Percentiles rank a stretch among this genome's conserved stretches.
These are phyloP conservation scores for Amesomyces nigricolor DNA, from an alignment of 2,329 filamentous ascomycete genomes.

Conservation along the genomic window DNA sequence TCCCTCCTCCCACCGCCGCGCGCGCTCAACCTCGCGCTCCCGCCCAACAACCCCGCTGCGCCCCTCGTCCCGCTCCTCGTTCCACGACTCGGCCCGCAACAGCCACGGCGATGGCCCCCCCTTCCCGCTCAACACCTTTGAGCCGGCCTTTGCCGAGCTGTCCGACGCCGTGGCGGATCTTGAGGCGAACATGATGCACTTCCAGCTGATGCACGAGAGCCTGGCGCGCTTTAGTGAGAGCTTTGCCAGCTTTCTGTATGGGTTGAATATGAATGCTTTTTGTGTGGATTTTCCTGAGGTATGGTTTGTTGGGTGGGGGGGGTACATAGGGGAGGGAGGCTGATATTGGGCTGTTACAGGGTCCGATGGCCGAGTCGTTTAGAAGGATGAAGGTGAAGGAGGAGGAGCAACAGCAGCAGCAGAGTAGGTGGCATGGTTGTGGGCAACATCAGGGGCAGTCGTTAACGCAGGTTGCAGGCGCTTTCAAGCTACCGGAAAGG, in stretches of 20 bases:
- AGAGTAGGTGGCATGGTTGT: constrained; percentile 1
- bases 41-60: constrained; percentile 89
- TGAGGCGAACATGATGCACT: constrained; percentile 95
- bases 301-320: background rate
- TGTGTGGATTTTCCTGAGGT: constrained; percentile 97
- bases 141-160: constrained; percentile 88
- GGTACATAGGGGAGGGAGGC: too few species aligned
- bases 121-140: constrained; percentile 73
- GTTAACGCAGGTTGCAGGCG: constrained; percentile 9
- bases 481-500: constrained; percentile 26
- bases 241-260: constrained; percentile 92
- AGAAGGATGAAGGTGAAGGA: constrained; percentile 57
- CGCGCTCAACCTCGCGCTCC: constrained; percentile 58
- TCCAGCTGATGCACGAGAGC: constrained; percentile 95
- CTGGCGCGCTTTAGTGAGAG: constrained; percentile 89
- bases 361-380: constrained; percentile 80
- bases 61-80: constrained; percentile 80
- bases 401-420: constrained; percentile 33
- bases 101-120: constrained; percentile 45
- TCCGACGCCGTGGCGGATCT: constrained; percentile 92
- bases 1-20: constrained; percentile 26
- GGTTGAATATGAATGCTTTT: constrained; percentile 98
- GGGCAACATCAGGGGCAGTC: too few species aligned
- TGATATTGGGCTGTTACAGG: too few species aligned
- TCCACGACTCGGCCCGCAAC: constrained; percentile 68